Evolutionary conservation across 2,329 filamentous ascomycete species (phyloP).

Genomic region (Penicillium hordei): DNA sequence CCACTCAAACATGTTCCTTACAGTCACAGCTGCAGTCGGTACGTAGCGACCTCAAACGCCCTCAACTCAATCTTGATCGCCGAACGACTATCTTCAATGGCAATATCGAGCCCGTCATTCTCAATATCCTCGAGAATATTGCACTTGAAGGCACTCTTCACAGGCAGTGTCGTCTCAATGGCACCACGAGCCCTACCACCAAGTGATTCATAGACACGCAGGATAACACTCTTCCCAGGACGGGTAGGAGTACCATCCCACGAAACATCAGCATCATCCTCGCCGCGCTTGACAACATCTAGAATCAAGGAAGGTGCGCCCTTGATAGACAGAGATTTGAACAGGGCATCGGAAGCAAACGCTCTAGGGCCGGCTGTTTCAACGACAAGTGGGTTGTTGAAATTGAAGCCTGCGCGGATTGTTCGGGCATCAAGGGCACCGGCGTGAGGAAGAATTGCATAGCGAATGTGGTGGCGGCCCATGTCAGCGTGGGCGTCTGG

Average conservation of each 20-base stretch:
- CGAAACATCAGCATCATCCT: constrained; percentile 71
- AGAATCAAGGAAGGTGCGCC: constrained; percentile 70
- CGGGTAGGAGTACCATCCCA: constrained; percentile 62
- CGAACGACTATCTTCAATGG: constrained; percentile 33
- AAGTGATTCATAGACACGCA: constrained; percentile 84
- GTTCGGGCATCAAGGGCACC: constrained; percentile 71
- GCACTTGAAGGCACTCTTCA: constrained; percentile 76
- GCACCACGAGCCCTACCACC: constrained; percentile 75
- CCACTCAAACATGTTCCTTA: background rate
- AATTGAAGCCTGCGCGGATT: constrained; percentile 80
- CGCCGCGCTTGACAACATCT: constrained; percentile 90
- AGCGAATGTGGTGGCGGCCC: constrained; percentile 82
- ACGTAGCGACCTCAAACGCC: constrained; percentile 85
- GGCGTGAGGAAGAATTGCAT: constrained; percentile 83
- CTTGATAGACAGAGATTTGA: constrained; percentile 65
- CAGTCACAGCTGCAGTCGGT: constrained; percentile 59
- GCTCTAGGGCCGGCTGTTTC: constrained; percentile 37
- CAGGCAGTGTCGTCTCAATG: constrained; percentile 66
- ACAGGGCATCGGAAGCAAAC: constrained; percentile 21
- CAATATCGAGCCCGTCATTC: constrained; percentile 58
- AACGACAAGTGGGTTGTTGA: constrained; percentile 77
- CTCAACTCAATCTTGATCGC: constrained; percentile 65
- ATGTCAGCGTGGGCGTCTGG: constrained; percentile 94
- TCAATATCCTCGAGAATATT: constrained; percentile 88
- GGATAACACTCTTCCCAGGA: constrained; percentile 73